Conservation (phyloP, 768 basidiomycete species). For the Lactarius vividus region DNA sequence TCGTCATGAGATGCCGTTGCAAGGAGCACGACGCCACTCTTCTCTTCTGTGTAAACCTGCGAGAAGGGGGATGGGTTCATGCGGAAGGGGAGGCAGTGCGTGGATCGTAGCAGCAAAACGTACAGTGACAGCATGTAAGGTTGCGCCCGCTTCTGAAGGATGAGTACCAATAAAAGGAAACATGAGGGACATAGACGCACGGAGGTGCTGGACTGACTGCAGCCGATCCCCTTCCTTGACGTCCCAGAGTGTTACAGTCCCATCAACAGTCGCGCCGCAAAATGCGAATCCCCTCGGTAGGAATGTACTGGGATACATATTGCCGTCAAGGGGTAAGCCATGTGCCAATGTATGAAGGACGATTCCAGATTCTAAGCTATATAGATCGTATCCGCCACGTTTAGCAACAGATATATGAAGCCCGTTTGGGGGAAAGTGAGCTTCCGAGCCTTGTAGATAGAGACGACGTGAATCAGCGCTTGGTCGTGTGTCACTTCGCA, state of each 20-base stretch:
- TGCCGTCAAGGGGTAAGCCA: not conserved
- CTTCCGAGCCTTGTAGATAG: not conserved
- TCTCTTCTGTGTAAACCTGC: not conserved
- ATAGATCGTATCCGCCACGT: not conserved
- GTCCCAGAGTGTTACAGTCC: constrained; percentile 4
- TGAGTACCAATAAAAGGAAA: not conserved
- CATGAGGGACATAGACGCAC: not conserved
- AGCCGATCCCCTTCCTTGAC: not conserved
- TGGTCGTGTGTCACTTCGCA: too few species aligned
- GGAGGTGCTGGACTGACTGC: not conserved
- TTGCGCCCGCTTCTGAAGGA: not conserved
- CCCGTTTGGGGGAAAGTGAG: not conserved
- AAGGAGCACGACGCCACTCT: not conserved
- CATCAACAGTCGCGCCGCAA: not conserved
- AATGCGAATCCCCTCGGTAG: not conserved
- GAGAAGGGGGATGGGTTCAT: not conserved
- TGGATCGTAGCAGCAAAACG: not conserved
- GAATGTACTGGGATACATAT: not conserved
- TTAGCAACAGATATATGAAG: not conserved
- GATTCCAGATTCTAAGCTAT: constrained; percentile 1
- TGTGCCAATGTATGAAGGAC: not conserved
- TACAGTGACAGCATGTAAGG: not conserved
- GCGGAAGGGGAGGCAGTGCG: too few species aligned
- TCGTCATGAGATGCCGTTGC: not conserved
- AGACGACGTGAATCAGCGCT: too few species aligned